Conservation (phyloP, 163 green algal genomes). For the Chlamydomonas reinhardtii region DNA sequence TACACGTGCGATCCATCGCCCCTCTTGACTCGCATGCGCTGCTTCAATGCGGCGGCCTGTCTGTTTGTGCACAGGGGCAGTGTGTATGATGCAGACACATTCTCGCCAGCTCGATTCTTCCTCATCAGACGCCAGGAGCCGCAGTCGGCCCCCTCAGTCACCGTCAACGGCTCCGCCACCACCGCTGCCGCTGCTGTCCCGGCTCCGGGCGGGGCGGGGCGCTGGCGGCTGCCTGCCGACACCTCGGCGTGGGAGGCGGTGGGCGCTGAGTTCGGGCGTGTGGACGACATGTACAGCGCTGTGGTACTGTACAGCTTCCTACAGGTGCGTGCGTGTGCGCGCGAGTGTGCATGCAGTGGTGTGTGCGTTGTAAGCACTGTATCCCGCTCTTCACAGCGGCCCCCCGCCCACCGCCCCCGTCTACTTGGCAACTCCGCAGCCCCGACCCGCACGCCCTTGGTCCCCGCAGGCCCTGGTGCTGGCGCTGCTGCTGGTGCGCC, state of each 20-base stretch:
- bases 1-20: too few relatives aligned
- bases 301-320: constrained; percentile 19
- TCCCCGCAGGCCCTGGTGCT: constrained; percentile 48
- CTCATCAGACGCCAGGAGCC: background rate
- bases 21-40: too few relatives aligned
- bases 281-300: constrained; percentile 20
- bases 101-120: constrained; percentile 29
- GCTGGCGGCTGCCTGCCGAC: background rate
- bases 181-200: background rate
- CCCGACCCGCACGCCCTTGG: too few relatives aligned
- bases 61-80: background rate
- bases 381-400: background rate
- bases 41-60: too few relatives aligned
- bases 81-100: constrained; percentile 42
- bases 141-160: background rate
- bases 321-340: background rate
- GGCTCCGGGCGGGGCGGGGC: background rate
- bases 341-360: too few relatives aligned
- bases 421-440: too few relatives aligned
- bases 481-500: constrained; percentile 39
- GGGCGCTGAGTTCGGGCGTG: background rate
- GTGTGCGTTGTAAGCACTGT: too few relatives aligned
- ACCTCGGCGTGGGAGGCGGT: background rate
- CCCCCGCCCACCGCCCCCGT: background rate
- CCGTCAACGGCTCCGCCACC: background rate